Base-by-base conservation (phyloP, 495 filamentous ascomycete genomes). In the Cudoniella acicularis region DNA sequence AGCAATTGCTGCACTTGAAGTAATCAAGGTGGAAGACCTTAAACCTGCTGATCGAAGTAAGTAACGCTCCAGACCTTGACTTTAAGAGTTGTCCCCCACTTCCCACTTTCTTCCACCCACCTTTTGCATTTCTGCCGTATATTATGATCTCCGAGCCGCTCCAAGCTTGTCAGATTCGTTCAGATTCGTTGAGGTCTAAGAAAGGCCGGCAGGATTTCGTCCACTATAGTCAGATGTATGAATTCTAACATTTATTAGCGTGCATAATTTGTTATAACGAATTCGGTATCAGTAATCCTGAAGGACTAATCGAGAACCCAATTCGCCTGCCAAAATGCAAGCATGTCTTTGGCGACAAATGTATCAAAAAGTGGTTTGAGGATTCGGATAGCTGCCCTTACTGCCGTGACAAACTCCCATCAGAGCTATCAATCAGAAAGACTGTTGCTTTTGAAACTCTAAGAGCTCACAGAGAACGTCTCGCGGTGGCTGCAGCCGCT, bases 351-450 rank as follows among this genome's bases (percentile, higher is more conserved):
- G 81, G 81, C 18, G 76, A 82, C 49, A 74, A 77, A 49, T 84
- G 81, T 67, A 82, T 84, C 63, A 82, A 80, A 64, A 82, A 80
- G 60, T 84, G 81, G 81, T 77, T 83, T 50, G 70, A 81, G 46
- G 81, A 84, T 52, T 77, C 79, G 1, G 78, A 81, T 59, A 83
- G 73, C 54, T 84, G 81, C 62, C 81, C 81, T 0, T 81, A 82
- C 60, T 84, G 81, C 54, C 73, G 81, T 13, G 77, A 82, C 57
- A 81, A 81, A 55, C 70, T 84, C 10, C 79, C 72, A 13, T 81
- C 81, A 16, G 78, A 83, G 51, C 26, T 54, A n/a, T 41, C 56
- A 13, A 18, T 54, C 0, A 62, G 50, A 36, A 64, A 57, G 46
- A 20, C 3, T 13, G n/a, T 41, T 11, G 26, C 49, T 9, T 26